Evolutionary conservation across 441 rosid genomes (phyloP), one percentile per base, ranked within the genome.

Genomic region (Jatropha podagrica): DNA sequence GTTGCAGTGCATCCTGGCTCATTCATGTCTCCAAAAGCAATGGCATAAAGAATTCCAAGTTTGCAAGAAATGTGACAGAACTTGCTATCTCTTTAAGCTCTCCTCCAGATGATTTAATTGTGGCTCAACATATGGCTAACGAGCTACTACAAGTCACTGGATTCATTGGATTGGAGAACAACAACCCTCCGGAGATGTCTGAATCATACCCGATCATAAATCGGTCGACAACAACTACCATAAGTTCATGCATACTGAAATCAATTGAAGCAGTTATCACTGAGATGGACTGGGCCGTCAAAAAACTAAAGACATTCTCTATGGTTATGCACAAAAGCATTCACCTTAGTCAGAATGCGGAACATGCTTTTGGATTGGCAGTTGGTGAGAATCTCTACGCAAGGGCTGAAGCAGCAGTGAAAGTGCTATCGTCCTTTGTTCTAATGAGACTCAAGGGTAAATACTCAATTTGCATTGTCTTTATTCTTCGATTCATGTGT

Each of bases 381-480:
- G 83, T 85, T 3, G 95, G 88, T 79, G 90, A 89, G 76, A 84
- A 83, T 32, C 87, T 91, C 70, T 88, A 82, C 87, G 72, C 78
- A 0, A 87, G 85, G 81, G 86, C 91, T 68, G 90, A 86, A 81
- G 89, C 90, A 52, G 85, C 87, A 40, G 88, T 85, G 6, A 85
- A 79, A 77, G 83, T 89, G 44, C 75, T 91, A 44, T 89, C 97
- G 60, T 87, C 87, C 76, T 93, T 93, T 78, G 91, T 86, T 76
- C 77, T 87, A 76, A 89, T 88, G 90, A 87, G 74, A 86, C 89
- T 93, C 41, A 90, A 83, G 77, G 91, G 98, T 89, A 76, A 89
- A 85, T 69, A 18, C 54, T 49, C 60, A 38, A 74, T 65, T 76
- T 76, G 59, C 71, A 38, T 49, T 7, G 68, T 15, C 2, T 41